phyloP scores from a whole-genome alignment of 2,329 filamentous ascomycete species.

The Chrysoporthe cubensis region DNA sequence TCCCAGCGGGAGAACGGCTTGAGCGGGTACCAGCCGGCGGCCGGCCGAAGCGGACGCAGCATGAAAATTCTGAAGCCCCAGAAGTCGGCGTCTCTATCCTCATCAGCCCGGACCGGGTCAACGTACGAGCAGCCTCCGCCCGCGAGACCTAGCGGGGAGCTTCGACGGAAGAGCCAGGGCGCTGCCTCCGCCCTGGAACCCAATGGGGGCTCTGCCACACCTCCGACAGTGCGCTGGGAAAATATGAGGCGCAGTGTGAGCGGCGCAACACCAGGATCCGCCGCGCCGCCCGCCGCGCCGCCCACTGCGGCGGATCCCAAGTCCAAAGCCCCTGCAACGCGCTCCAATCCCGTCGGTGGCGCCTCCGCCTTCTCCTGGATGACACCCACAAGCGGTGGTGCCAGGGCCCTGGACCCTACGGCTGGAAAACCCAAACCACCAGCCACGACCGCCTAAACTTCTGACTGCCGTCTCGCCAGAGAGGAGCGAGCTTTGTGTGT shows the following conservation, averaged over 20 bases:
- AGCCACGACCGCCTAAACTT: conserved; percentile 31
- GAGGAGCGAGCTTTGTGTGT: not conserved
- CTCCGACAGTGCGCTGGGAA: conserved; percentile 53
- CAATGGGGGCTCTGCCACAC: conserved; percentile 33
- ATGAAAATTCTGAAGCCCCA: conserved; percentile 91
- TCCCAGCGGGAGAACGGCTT: conserved; percentile 55
- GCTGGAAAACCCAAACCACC: conserved; percentile 47
- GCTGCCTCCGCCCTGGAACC: conserved; percentile 36
- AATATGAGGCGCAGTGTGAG: conserved; percentile 51
- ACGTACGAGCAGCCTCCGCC: conserved; percentile 56
- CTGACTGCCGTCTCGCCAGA: not conserved
- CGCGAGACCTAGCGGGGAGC: conserved; percentile 51
- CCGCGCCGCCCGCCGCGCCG: conserved; percentile 28
- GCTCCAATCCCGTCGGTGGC: conserved; percentile 82
- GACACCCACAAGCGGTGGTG: conserved; percentile 50
- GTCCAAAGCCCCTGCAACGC: conserved; percentile 36
- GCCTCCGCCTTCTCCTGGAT: conserved; percentile 95
- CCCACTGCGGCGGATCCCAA: conserved; percentile 40
- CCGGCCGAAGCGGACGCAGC: conserved; percentile 61
- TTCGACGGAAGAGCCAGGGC: conserved; percentile 59
- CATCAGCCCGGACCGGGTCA: conserved; percentile 53
- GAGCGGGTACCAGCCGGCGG: conserved; percentile 72
- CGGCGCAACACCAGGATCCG: conserved; percentile 36
- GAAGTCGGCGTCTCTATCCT: conserved; percentile 60
- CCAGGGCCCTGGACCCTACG: conserved; percentile 20